These are phyloP conservation scores for Hibiscus trionum DNA, from an alignment of 345 rosid genomes.

Conservation along the genomic window DNA sequence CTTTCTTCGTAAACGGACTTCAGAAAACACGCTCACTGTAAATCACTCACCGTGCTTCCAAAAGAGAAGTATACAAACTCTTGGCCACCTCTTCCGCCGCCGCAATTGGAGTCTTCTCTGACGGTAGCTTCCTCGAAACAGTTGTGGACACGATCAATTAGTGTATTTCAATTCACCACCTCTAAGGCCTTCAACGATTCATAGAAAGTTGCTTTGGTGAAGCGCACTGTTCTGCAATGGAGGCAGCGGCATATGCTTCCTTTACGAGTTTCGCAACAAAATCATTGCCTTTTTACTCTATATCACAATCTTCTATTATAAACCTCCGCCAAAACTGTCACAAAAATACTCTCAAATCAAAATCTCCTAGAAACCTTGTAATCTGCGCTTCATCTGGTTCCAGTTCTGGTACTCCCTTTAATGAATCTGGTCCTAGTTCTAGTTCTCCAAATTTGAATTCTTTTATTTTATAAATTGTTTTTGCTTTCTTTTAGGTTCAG, in stretches of 20 bases:
- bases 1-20: background rate
- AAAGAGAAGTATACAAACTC: background rate
- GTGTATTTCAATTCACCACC: background rate
- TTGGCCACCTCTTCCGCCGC: background rate
- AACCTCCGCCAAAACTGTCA: slow-evolving; percentile 13
- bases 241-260: slow-evolving; percentile 1
- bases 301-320: slow-evolving; percentile 25
- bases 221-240: slow-evolving; percentile 11
- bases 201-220: background rate
- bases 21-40: background rate
- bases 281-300: slow-evolving; percentile 5
- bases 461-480: background rate
- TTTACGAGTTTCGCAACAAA: background rate
- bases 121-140: background rate
- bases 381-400: slow-evolving; percentile 51
- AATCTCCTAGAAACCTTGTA: slow-evolving; percentile 32
- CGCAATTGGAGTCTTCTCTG: background rate
- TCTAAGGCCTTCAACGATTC: background rate
- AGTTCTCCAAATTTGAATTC: background rate
- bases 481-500: slow-evolving; percentile 18
- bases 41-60: background rate
- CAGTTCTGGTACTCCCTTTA: slow-evolving; percentile 45
- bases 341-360: slow-evolving; percentile 31
- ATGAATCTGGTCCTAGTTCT: slow-evolving; percentile 9
- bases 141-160: background rate